Conservation (phyloP, 208 protist species). For the Crithidia mellificae region DNA sequence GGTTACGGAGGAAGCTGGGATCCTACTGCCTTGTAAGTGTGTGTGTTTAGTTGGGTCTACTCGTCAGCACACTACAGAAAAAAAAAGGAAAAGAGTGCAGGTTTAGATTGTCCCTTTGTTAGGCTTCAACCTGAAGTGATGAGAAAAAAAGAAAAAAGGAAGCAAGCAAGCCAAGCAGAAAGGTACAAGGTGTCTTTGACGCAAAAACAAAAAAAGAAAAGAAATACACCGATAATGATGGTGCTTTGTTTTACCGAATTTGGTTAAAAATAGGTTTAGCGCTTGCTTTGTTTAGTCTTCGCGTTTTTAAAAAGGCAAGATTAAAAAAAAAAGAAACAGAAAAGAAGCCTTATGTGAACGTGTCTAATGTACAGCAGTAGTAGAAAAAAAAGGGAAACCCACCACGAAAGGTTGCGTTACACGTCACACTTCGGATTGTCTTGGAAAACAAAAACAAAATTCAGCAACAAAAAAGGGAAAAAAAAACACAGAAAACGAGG, state of each 20-base stretch:
- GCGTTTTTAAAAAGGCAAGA: not conserved
- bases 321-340: not conserved
- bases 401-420: not conserved
- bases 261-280: too few species aligned
- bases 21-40: not conserved
- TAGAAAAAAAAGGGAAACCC: not conserved
- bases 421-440: not conserved
- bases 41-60: not conserved
- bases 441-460: conserved; percentile 4
- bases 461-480: not conserved
- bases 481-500: not conserved
- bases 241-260: too few species aligned
- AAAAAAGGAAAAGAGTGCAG: not conserved
- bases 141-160: not conserved
- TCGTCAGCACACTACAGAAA: not conserved
- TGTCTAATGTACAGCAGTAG: conserved; percentile 4
- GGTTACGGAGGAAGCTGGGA: not conserved
- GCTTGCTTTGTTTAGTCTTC: not conserved
- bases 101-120: not conserved
- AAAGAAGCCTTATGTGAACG: conserved; percentile 3
- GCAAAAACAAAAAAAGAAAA: too few species aligned
- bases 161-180: not conserved
- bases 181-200: too few species aligned
- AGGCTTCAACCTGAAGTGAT: not conserved
- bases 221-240: too few species aligned